phyloP scores from a whole-genome alignment of 73 alveolate genomes.

The Stentor coeruleus region DNA sequence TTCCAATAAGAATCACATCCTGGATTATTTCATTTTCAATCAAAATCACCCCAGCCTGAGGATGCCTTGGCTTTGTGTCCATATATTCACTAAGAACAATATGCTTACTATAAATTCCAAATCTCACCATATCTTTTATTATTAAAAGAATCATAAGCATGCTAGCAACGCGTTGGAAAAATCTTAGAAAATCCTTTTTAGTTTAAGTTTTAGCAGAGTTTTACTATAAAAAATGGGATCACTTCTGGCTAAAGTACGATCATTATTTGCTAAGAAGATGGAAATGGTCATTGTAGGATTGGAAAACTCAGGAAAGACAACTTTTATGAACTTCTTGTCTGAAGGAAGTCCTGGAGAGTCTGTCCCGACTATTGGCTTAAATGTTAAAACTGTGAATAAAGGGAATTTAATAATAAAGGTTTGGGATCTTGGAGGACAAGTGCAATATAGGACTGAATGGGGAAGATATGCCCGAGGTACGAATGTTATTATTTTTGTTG shows the following conservation, averaged over 20 bases:
- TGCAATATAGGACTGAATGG: slow-evolving; percentile 86
- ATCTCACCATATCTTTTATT: not conserved
- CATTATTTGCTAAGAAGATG: slow-evolving; percentile 59
- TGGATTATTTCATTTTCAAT: not conserved
- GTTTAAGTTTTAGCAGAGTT: no score
- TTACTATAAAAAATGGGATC: slow-evolving; percentile 60
- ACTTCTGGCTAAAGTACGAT: slow-evolving; percentile 54
- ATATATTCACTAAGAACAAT: not conserved
- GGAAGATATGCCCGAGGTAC: slow-evolving; percentile 77
- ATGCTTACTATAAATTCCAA: not conserved
- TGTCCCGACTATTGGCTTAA: slow-evolving; percentile 86
- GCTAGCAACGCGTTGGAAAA: no score
- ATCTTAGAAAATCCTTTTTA: no score
- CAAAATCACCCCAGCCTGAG: slow-evolving; percentile 1
- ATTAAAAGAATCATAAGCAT: no score
- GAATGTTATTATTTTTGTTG: slow-evolving; percentile 70
- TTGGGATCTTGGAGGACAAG: slow-evolving; percentile 93
- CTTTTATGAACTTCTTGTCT: slow-evolving; percentile 65
- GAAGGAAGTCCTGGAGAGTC: slow-evolving; percentile 70
- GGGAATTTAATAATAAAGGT: slow-evolving; percentile 76
- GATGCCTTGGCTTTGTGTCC: not conserved
- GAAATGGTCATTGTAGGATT: slow-evolving; percentile 82
- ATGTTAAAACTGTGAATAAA: slow-evolving; percentile 70
- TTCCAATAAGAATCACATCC: not conserved
- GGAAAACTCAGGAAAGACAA: slow-evolving; percentile 88